Evolutionary conservation across 2,329 filamentous ascomycete species (phyloP), one percentile per base, ranked within the genome.

Genomic region (Trichoderma koningii): DNA sequence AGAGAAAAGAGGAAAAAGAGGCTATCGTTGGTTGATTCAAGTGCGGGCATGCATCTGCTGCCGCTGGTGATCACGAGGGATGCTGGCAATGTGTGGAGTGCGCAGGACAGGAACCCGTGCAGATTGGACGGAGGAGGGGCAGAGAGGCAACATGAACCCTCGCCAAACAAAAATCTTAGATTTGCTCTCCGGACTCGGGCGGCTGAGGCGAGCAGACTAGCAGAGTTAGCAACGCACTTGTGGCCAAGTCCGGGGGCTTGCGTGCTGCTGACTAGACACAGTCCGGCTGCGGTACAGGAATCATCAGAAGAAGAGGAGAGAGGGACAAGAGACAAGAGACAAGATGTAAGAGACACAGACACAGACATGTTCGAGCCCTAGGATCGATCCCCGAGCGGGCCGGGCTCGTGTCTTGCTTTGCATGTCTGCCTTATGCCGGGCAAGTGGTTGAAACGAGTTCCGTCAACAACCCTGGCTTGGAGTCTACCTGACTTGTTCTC

Each of bases 121-220:
- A 47, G 59, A 55, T 30, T 50, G 50, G 50, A 55, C 38, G 59
- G 59, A 50, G 50, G 50, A 55, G 59, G 59, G 59, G 59, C 48
- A 53, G 38, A 50, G 47, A 51, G 34, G 34, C 34, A 38, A 38
- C 21, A 23, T 23, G 21, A 23, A 23, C 30, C 34, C 45, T 60
- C 50, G 50, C 21, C 23, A 63, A 63, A 63, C 21, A n/a, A 63
- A 63, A 63, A 63, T 63, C 59, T 63, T 2, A 63, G 59, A 63
- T 63, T 63, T 63, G 59, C 59, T 63, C 34, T 38, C 59, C 59
- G 59, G 53, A 50, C 59, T 63, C 59, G 59, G 59, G 57, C 57
- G 59, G 48, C 26, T 30, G 50, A 19, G 50, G 41, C n/a, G 55
- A 59, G 44, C 38, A 62, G 55, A 21, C 21, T 55, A 55, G 38